Conservation (phyloP, 345 rosid species). For the Eucalyptus regnans region DNA sequence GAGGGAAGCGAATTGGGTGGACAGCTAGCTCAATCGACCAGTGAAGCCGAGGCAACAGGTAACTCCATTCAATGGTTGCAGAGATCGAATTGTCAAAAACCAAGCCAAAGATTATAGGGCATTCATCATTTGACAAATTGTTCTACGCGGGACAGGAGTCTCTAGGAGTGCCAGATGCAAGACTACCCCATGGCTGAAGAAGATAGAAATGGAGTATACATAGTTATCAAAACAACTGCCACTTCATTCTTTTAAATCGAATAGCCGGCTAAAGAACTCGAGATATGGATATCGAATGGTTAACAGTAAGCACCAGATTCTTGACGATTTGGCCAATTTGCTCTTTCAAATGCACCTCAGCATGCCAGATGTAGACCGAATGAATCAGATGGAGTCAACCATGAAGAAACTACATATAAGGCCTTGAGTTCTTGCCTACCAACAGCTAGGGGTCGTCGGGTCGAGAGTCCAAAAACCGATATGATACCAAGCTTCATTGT, state of each 20-base stretch:
- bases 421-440: not conserved
- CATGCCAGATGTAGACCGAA: not conserved
- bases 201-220: not conserved
- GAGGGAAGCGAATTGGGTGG: accelerated
- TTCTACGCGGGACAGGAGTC: not conserved
- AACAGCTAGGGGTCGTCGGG: not conserved
- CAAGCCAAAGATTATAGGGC: not conserved
- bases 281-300: not conserved
- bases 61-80: not conserved
- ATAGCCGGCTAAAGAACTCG: not conserved
- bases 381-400: no score
- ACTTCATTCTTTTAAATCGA: not conserved
- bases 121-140: not conserved
- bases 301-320: accelerated
- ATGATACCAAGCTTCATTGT: not conserved
- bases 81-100: not conserved
- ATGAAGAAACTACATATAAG: no score
- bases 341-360: not conserved
- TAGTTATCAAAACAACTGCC: not conserved
- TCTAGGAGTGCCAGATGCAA: no score
- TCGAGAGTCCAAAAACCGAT: not conserved
- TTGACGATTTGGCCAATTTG: not conserved
- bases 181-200: not conserved
- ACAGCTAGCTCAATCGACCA: not conserved
- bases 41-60: not conserved